phyloP scores from a whole-genome alignment of 2,329 filamentous ascomycete genomes.

The Gnomoniopsis smithogilvyi region DNA sequence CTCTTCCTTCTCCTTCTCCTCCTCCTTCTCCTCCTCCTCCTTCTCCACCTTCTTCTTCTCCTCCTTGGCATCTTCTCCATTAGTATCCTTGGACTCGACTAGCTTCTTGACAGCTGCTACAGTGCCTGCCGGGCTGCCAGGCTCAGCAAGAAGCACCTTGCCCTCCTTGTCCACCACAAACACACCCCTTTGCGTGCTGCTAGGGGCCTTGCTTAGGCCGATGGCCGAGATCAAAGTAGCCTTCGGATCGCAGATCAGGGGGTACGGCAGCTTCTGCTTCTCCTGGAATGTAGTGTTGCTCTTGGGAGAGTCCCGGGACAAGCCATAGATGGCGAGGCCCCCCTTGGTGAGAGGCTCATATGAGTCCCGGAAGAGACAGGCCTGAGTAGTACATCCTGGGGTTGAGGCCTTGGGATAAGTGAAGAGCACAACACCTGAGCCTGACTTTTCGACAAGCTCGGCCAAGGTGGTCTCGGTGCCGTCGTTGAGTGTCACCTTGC shows the following conservation, averaged over 20 bases:
- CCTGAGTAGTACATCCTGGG: constrained; percentile 91
- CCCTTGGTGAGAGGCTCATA: constrained; percentile 72
- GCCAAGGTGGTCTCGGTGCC: constrained; percentile 77
- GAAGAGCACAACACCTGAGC: constrained; percentile 84
- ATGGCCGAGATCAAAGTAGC: constrained; percentile 77
- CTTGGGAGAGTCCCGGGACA: constrained; percentile 84
- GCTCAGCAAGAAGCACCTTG: constrained; percentile 66
- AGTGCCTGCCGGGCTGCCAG: constrained; percentile 75
- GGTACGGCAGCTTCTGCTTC: constrained; percentile 86
- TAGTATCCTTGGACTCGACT: constrained; percentile 45
- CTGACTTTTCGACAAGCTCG: constrained; percentile 77
- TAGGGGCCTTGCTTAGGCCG: constrained; percentile 82
- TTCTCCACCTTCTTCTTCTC: constrained; percentile 22
- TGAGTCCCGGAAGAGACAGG: constrained; percentile 86
- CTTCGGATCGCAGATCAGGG: constrained; percentile 78
- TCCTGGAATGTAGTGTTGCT: constrained; percentile 90
- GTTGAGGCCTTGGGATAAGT: constrained; percentile 96
- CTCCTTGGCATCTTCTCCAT: constrained; percentile 21
- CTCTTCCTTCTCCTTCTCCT: neutral
- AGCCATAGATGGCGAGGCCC: constrained; percentile 84
- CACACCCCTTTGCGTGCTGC: constrained; percentile 80
- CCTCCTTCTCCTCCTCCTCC: constrained; percentile 22
- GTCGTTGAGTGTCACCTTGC: constrained; percentile 81
- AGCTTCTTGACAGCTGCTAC: constrained; percentile 73
- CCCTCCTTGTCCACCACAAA: constrained; percentile 82